Evolutionary conservation across 345 rosid species (phyloP).

Genomic region (Lepidium didymum): DNA sequence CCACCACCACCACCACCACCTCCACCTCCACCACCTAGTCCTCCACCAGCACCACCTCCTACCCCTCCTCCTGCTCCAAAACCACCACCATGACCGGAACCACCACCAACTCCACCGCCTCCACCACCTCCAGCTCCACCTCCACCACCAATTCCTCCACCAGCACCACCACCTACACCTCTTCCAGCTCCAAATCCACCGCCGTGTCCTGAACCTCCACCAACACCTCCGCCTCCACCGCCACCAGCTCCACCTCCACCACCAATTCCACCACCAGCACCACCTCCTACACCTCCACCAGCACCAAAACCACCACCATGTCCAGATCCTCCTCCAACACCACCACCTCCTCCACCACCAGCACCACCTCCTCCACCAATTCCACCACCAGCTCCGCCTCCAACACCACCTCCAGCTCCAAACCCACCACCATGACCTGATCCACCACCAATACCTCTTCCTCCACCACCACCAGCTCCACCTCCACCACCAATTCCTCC

Average conservation of each 20-base stretch:
- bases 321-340: slow-evolving; percentile 19
- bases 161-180: slow-evolving; percentile 34
- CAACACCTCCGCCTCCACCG: slow-evolving; percentile 32
- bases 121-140: slow-evolving; percentile 43
- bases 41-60: slow-evolving; percentile 38
- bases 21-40: slow-evolving; percentile 28
- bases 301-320: slow-evolving; percentile 9
- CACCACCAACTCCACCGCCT: slow-evolving; percentile 38
- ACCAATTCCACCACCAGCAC: slow-evolving; percentile 23
- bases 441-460: slow-evolving; percentile 27
- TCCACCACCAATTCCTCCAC: slow-evolving; percentile 34
- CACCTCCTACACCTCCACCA: slow-evolving; percentile 16
- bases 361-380: slow-evolving; percentile 32
- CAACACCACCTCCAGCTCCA: slow-evolving; percentile 30
- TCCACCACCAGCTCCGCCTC: slow-evolving; percentile 30
- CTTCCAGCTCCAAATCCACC: slow-evolving; percentile 42
- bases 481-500: slow-evolving; percentile 27
- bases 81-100: slow-evolving; percentile 35
- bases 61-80: slow-evolving; percentile 40
- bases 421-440: slow-evolving; percentile 30
- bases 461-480: slow-evolving; percentile 18
- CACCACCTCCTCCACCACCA: slow-evolving; percentile 28
- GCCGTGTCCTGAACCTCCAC: slow-evolving; percentile 34
- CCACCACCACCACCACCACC: slow-evolving; percentile 42
- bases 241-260: slow-evolving; percentile 34